Evolutionary conservation across 1,284 basidiomycete species (phyloP), one percentile per base, ranked within the genome.

Genomic region (Ceratobasidium sp.): DNA sequence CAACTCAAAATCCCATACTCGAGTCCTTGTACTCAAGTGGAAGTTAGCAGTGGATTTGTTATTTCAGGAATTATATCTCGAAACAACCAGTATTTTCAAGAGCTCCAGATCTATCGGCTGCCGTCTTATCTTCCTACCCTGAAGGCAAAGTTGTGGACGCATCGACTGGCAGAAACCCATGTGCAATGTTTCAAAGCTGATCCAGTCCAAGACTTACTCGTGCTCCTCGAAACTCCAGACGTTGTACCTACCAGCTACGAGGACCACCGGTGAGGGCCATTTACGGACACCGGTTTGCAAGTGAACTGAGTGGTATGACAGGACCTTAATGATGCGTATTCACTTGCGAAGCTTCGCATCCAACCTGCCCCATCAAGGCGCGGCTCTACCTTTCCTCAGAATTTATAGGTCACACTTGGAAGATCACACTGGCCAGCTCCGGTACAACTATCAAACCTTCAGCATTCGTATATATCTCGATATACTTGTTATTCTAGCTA

Each of bases 101-200:
- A 62, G 48, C 26, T 74, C 20, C 44, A 52, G 28, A 20, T 74
- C 12, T 65, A 74, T 52, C 71, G 61, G 20, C 46, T 74, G 9
- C 71, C 59, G 3, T 74, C 71, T 10, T 50, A 48, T 74, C 61
- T 74, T 20, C 61, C 71, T 10, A 42, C 44, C 23, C 71, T 64
- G 2, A 74, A 74, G n/a, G 59, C 71, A 33, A 74, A 74, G 40
- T 42, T 62, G 28, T 74, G 71, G 71, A 74, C 28, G 33, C 71
- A 74, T 23, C n/a, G 38, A 9, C 13, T 74, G 13, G 20, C 23
- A 17, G 71, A 52, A 20, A 17, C 20, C 12, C 48, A 52, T n/a
- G 38, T 74, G 6, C 20, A 56, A n/a, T 6, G 23, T 23, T 65
- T 64, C 44, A 74, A 74, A 52, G 40, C 46, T 9, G 71, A 74